Conservation (phyloP, 345 rosid genomes). For the Barbarea vulgaris region DNA sequence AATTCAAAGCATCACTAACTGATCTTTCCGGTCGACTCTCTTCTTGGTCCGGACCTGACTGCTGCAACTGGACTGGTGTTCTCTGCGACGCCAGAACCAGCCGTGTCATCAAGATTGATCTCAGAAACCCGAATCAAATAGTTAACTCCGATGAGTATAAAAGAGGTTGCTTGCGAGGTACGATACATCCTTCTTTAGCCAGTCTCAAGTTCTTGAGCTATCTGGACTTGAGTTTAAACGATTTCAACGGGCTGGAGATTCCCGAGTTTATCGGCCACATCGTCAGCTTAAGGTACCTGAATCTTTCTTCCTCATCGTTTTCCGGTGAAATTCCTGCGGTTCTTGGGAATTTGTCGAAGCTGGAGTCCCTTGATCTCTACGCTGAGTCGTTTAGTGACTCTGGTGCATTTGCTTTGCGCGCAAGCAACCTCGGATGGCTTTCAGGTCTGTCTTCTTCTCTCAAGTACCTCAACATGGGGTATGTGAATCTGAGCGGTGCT, state of each 20-base stretch:
- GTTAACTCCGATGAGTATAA: conserved; percentile 27
- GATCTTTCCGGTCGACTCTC: conserved; percentile 47
- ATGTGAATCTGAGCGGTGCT: conserved; percentile 40
- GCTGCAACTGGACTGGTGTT: conserved; percentile 54
- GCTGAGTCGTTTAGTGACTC: conserved; percentile 47
- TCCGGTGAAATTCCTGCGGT: conserved; percentile 41
- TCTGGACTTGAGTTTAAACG: conserved; percentile 47
- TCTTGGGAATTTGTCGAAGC: conserved; percentile 48
- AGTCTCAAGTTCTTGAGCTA: conserved; percentile 43
- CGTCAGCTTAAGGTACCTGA: conserved; percentile 37
- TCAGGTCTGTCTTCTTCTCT: conserved; percentile 46
- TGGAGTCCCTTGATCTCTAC: conserved; percentile 47
- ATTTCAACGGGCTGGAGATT: conserved; percentile 39
- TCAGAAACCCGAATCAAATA: conserved; percentile 34
- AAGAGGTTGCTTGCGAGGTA: conserved; percentile 44
- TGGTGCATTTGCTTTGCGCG: conserved; percentile 25
- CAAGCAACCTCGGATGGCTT: conserved; percentile 48
- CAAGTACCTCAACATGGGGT: conserved; percentile 47
- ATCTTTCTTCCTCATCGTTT: conserved; percentile 46
- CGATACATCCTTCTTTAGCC: conserved; percentile 45
- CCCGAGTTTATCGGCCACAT: conserved; percentile 46
- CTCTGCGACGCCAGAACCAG: conserved; percentile 39
- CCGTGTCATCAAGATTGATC: conserved; percentile 45
- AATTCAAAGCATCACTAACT: conserved; percentile 41
- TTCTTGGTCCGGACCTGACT: conserved; percentile 55